Evolutionary conservation across 78 protist genomes (phyloP).

Genomic region (Polysphondylium violaceum): DNA sequence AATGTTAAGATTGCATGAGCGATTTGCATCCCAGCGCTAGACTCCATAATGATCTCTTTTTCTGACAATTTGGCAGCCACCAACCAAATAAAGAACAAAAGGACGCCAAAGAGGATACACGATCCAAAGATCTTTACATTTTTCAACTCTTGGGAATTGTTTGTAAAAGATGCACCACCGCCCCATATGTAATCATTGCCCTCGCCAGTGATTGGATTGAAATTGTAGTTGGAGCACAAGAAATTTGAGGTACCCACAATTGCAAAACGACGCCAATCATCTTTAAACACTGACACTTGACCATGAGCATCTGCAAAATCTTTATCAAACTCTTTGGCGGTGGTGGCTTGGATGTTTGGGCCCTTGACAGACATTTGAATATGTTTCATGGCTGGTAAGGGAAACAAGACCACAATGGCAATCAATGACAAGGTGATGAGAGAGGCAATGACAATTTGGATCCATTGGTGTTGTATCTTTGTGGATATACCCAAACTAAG

Average conservation of each 20-base stretch:
- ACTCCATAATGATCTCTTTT: constrained; percentile 41
- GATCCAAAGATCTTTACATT: constrained; percentile 55
- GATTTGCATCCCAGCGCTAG: background rate
- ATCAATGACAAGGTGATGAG: background rate
- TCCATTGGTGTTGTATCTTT: constrained; percentile 31
- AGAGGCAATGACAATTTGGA: background rate
- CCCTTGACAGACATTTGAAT: constrained; percentile 3
- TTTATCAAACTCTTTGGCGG: background rate
- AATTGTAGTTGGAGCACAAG: constrained; percentile 53
- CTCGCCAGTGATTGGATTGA: constrained; percentile 28
- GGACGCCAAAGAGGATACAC: background rate
- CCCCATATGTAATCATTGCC: background rate
- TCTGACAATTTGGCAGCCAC: constrained; percentile 17
- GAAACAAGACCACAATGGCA: background rate
- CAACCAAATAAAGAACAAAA: constrained; percentile 37
- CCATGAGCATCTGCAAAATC: background rate
- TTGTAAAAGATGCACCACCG: background rate
- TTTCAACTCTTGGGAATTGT: constrained; percentile 17
- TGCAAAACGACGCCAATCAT: constrained; percentile 60
- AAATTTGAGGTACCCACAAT: constrained; percentile 57
- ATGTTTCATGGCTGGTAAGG: constrained; percentile 20
- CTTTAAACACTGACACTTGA: constrained; percentile 12
- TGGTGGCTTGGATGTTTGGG: constrained; percentile 7
- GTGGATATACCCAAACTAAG: constrained; percentile 10
- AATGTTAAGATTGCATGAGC: background rate